These are phyloP conservation scores for Epichloe gansuensis DNA, from an alignment of 2,329 filamentous ascomycete genomes.

Conservation along the genomic window DNA sequence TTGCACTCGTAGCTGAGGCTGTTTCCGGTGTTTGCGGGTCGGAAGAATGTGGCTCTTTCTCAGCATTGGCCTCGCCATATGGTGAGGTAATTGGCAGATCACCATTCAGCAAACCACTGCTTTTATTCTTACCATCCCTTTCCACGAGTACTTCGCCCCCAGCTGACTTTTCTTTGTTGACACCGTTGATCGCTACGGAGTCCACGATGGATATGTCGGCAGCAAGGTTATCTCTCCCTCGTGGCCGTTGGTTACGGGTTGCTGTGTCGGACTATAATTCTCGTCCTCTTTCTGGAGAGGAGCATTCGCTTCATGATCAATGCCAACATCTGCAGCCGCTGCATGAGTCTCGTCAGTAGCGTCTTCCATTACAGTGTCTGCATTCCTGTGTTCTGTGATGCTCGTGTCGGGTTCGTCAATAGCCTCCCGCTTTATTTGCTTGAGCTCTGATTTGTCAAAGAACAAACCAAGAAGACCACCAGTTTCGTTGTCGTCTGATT, in stretches of 20 bases:
- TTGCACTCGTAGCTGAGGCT: conserved; percentile 29
- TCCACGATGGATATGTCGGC: not conserved
- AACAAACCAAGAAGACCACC: conserved; percentile 42
- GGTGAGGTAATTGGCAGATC: not conserved
- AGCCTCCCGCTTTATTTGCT: conserved; percentile 35
- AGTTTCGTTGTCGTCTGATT: conserved; percentile 28
- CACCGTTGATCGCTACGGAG: not conserved
- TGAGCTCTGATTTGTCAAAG: conserved; percentile 46
- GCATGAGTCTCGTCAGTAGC: not conserved
- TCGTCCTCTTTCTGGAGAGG: conserved; percentile 17
- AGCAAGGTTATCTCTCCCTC: not conserved
- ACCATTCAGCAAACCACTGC: not conserved
- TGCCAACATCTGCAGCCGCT: not conserved
- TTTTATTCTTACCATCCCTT: not conserved
- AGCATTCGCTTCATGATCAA: not conserved
- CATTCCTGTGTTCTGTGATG: conserved; percentile 12
- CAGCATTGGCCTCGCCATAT: not conserved
- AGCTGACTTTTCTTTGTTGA: not conserved
- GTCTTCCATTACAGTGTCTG: conserved; percentile 9
- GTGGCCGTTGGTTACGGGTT: not conserved
- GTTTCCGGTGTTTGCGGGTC: conserved; percentile 31
- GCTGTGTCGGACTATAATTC: conserved; percentile 8
- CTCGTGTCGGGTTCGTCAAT: conserved; percentile 5
- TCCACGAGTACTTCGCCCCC: too few relatives aligned
- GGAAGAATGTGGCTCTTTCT: conserved; percentile 16